phyloP scores from a whole-genome alignment of 106 monocot species.

The Phalaenopsis aphrodite region DNA sequence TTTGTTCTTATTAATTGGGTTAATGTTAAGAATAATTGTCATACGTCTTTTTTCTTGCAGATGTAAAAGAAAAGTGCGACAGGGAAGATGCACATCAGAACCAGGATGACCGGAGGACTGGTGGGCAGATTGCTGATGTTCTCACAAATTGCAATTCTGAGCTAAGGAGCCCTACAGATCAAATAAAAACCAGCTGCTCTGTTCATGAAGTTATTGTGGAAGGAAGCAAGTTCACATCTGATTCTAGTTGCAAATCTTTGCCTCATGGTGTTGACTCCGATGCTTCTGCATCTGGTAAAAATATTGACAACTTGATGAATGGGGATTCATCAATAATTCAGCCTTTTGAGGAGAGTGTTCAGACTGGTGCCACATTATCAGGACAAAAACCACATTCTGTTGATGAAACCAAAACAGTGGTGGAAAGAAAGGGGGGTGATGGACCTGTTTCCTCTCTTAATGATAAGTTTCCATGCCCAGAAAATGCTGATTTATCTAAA shows the following conservation, averaged over 20 bases:
- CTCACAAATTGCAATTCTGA: slow-evolving; percentile 15
- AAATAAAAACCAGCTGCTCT: slow-evolving; percentile 15
- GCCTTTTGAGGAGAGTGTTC: slow-evolving; percentile 5
- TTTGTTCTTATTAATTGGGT: not conserved
- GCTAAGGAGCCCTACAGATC: slow-evolving; percentile 20
- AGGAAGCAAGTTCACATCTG: slow-evolving; percentile 9
- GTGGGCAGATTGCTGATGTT: not conserved
- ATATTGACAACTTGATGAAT: slow-evolving; percentile 12
- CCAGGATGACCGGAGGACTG: slow-evolving; percentile 1
- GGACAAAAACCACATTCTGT: slow-evolving; percentile 4
- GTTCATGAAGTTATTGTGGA: slow-evolving; percentile 28
- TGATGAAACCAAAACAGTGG: slow-evolving; percentile 8
- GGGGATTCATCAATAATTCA: slow-evolving; percentile 1
- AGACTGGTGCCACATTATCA: not conserved
- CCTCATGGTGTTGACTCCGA: slow-evolving; percentile 13
- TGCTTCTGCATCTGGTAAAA: slow-evolving; percentile 3
- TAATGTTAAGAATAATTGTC: slow-evolving; percentile 8
- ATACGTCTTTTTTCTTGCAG: not conserved
- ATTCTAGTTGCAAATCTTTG: slow-evolving; percentile 5
- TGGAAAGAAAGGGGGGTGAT: slow-evolving; percentile 6
- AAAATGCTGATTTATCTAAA: slow-evolving; percentile 15
- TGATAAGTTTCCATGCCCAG: slow-evolving; percentile 6
- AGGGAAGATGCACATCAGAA: slow-evolving; percentile 6
- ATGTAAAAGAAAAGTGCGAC: slow-evolving; percentile 8
- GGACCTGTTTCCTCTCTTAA: slow-evolving; percentile 2